A percentile compares a stretch with the other conserved stretches of the same genome.
These are phyloP conservation scores for Penicillium ochrochloron DNA, from an alignment of 495 filamentous ascomycete species.

Conservation along the genomic window DNA sequence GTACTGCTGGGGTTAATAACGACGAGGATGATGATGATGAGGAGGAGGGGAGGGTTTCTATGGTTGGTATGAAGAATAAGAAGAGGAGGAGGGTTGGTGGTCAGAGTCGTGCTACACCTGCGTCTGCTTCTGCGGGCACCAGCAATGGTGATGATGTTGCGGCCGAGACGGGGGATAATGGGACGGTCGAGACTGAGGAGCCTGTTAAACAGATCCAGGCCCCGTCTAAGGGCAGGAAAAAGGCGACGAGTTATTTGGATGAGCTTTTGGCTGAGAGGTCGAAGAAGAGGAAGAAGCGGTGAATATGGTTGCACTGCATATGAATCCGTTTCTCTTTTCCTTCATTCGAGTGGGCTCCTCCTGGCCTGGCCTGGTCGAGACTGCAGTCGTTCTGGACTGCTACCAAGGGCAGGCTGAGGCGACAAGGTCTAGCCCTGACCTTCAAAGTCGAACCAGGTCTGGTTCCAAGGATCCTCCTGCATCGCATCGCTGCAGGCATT, in stretches of 20 bases:
- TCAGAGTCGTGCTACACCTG: neutral
- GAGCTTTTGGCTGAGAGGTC: slow-evolving; percentile 54
- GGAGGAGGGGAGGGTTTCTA: slow-evolving; percentile 61
- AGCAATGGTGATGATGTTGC: neutral
- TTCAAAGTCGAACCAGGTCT: neutral
- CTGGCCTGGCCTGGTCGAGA: neutral
- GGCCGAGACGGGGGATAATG: slow-evolving; percentile 8
- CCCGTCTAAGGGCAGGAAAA: slow-evolving; percentile 39
- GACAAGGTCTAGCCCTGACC: neutral
- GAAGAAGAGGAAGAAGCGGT: slow-evolving; percentile 61
- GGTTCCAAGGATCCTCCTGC: neutral
- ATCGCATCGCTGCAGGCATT: neutral
- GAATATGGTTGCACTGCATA: slow-evolving; percentile 28
- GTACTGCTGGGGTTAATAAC: slow-evolving; percentile 16
- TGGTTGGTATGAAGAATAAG: slow-evolving; percentile 54
- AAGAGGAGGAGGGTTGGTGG: slow-evolving; percentile 33
- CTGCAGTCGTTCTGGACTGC: neutral
- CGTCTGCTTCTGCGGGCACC: neutral
- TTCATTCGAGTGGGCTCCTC: neutral
- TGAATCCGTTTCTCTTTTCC: neutral
- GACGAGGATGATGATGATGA: slow-evolving; percentile 57
- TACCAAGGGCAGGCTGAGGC: neutral
- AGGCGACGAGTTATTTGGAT: slow-evolving; percentile 55
- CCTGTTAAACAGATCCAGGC: slow-evolving; percentile 26
- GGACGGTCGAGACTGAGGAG: slow-evolving; percentile 10